Evolutionary conservation across 2,329 filamentous ascomycete genomes (phyloP).

Genomic region (Clathrospora elynae): DNA sequence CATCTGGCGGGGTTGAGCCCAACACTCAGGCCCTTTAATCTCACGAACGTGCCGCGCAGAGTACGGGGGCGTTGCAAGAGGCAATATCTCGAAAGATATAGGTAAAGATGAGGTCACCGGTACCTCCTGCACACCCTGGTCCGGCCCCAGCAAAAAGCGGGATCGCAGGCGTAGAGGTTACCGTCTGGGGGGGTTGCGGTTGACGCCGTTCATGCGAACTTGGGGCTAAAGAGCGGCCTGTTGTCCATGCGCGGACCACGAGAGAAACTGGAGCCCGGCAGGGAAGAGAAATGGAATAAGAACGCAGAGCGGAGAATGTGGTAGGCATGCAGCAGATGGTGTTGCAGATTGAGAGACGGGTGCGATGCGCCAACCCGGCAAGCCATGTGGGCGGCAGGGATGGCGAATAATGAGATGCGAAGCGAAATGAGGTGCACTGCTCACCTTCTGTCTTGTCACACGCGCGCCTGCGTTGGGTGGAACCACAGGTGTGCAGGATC

Average conservation of each 20-base stretch:
- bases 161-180: constrained; percentile 27
- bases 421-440: constrained; percentile 42
- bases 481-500: constrained; percentile 12
- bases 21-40: constrained; percentile 41
- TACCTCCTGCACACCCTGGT: constrained; percentile 17
- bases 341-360: constrained; percentile 40
- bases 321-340: constrained; percentile 33
- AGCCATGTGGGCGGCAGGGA: constrained; percentile 46
- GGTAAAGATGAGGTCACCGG: constrained; percentile 40
- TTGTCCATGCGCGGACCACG: constrained; percentile 14
- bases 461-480: constrained; percentile 17
- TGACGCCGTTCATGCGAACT: constrained; percentile 31
- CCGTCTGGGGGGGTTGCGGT: constrained; percentile 19
- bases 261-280: constrained; percentile 6
- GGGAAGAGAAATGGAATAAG: constrained; percentile 5
- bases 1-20: constrained; percentile 22
- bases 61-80: constrained; percentile 11
- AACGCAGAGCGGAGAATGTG: constrained; percentile 10
- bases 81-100: constrained; percentile 29
- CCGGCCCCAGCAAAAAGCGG: constrained; percentile 28
- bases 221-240: constrained; percentile 28
- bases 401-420: constrained; percentile 22
- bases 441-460: constrained; percentile 38
- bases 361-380: constrained; percentile 32
- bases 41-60: constrained; percentile 26